These are phyloP conservation scores for Haematococcus lacustris DNA, from an alignment of 139 green algal species.

Conservation along the genomic window DNA sequence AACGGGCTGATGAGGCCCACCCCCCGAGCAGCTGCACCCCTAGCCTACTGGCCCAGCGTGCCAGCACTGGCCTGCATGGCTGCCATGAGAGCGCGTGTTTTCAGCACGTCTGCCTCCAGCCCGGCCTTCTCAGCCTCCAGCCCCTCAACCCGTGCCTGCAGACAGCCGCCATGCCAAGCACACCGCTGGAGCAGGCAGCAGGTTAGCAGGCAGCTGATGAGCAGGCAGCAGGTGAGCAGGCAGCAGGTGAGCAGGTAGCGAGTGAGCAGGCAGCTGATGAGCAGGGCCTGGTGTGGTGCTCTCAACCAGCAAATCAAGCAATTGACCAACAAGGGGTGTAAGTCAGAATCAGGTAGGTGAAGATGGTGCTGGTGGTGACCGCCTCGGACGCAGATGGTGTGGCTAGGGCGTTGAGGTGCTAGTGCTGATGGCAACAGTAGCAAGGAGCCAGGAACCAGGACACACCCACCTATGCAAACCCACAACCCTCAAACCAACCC, in stretches of 20 bases:
- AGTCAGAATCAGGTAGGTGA: neutral
- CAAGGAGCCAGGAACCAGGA: too few species aligned
- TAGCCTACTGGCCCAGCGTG: slow-evolving; percentile 19
- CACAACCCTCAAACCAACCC: too few species aligned
- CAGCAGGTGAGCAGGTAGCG: neutral
- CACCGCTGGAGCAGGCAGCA: too few species aligned
- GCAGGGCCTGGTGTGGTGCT: neutral
- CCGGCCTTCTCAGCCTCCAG: slow-evolving; percentile 27
- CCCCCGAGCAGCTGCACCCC: slow-evolving; percentile 14
- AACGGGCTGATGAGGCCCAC: slow-evolving; percentile 22
- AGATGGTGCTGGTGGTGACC: too few species aligned
- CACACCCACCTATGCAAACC: too few species aligned
- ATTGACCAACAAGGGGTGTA: neutral
- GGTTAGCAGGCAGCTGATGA: too few species aligned
- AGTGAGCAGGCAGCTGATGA: neutral
- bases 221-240: neutral
- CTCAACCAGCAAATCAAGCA: neutral
- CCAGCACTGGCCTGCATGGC: slow-evolving; percentile 19
- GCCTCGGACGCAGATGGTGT: too few species aligned
- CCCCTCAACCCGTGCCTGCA: slow-evolving; percentile 20
- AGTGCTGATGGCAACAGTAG: too few species aligned
- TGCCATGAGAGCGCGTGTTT: slow-evolving; percentile 19
- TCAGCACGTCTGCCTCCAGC: slow-evolving; percentile 24
- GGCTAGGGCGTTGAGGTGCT: too few species aligned
- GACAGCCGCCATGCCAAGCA: neutral